These are phyloP conservation scores for Bryoerythrophyllum caledonicum DNA, from an alignment of 225 moss, liverwort and hornwort species.

Conservation along the genomic window DNA sequence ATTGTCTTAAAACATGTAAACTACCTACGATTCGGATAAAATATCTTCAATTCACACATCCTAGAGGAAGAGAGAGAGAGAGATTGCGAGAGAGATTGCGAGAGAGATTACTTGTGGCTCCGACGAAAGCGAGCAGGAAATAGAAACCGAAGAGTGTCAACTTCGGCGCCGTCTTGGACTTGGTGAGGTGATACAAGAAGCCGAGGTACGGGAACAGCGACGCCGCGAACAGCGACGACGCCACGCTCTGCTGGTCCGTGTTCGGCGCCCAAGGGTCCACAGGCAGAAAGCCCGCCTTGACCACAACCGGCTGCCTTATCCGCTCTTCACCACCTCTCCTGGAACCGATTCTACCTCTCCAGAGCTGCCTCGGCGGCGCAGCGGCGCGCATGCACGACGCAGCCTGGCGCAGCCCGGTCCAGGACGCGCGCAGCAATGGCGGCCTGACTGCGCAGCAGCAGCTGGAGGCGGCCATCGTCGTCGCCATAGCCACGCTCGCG, in stretches of 20 bases:
- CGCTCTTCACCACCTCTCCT: constrained; percentile 1
- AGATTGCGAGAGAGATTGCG: no score
- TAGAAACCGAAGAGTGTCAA: constrained; percentile 98
- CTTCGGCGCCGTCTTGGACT: constrained; percentile 83
- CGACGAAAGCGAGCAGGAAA: constrained; percentile 92
- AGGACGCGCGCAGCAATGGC: constrained; percentile 24
- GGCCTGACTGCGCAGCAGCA: background rate
- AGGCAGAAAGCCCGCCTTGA: constrained; percentile 40
- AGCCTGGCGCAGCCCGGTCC: constrained; percentile 23
- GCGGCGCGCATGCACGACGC: no score
- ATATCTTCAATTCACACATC: background rate
- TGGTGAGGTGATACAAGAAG: constrained; percentile 88
- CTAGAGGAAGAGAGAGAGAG: background rate
- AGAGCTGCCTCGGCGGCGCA: background rate
- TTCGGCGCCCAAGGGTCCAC: constrained; percentile 91
- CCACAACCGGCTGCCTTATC: constrained; percentile 24
- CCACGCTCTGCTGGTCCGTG: constrained; percentile 84
- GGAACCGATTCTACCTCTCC: background rate
- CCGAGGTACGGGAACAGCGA: constrained; percentile 93
- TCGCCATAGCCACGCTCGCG: constrained; percentile 21
- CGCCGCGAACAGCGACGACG: constrained; percentile 83
- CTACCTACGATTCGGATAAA: no score
- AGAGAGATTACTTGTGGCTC: constrained; percentile 77
- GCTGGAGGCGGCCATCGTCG: constrained; percentile 15
- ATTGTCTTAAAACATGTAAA: background rate